phyloP scores from a whole-genome alignment of 2,329 filamentous ascomycete species.

The Colletotrichum plurivorum region DNA sequence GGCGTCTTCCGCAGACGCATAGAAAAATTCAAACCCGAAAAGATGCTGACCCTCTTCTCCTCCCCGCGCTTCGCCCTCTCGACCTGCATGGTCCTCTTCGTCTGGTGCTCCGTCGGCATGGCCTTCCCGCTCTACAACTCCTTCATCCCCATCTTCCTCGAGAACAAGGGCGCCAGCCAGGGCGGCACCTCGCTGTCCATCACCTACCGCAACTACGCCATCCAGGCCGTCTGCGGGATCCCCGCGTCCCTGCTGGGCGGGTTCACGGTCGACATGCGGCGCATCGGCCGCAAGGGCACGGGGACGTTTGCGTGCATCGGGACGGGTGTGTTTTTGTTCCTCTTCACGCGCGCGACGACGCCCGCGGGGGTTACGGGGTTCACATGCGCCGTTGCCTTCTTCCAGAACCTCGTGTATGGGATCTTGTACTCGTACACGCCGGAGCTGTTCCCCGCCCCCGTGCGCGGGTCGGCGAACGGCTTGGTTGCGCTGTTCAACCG shows the following conservation, averaged over 20 bases:
- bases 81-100: constrained; percentile 65
- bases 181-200: constrained; percentile 29
- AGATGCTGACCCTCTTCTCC: constrained; percentile 69
- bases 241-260: constrained; percentile 38
- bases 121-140: constrained; percentile 70
- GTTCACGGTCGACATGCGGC: constrained; percentile 41
- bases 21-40: constrained; percentile 63
- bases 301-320: constrained; percentile 41
- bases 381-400: constrained; percentile 44
- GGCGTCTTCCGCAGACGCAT: constrained; percentile 61
- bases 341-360: constrained; percentile 46
- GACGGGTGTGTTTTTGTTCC: constrained; percentile 43
- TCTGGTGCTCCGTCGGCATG: constrained; percentile 73
- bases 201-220: constrained; percentile 43
- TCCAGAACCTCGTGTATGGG: constrained; percentile 44
- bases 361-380: constrained; percentile 41
- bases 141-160: constrained; percentile 54
- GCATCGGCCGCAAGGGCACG: constrained; percentile 43
- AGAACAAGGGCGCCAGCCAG: constrained; percentile 43
- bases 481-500: constrained; percentile 24
- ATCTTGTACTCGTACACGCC: constrained; percentile 37
- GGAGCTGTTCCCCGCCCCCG: constrained; percentile 18
- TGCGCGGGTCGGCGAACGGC: constrained; percentile 18
- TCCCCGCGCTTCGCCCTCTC: constrained; percentile 61
- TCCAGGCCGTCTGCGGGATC: constrained; percentile 44